A percentile compares a stretch with the other conserved stretches of the same genome.
Evolutionary conservation across 1,139 yeast species (phyloP).

Genomic region (Eremothecium coryli): DNA sequence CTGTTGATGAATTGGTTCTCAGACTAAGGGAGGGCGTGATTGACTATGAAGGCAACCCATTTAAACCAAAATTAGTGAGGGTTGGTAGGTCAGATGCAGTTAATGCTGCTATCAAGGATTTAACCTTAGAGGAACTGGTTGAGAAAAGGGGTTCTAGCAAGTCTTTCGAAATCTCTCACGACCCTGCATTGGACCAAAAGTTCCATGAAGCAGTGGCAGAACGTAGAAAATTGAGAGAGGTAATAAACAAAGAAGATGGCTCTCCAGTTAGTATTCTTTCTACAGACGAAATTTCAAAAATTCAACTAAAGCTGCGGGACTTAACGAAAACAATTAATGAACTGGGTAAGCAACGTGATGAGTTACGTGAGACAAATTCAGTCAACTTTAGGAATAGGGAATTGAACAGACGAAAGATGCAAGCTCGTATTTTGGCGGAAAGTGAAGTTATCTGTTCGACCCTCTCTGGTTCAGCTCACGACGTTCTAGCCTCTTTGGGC

Average conservation of each 20-base stretch:
- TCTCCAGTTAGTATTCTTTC: slow-evolving; percentile 24
- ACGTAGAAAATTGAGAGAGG: slow-evolving; percentile 22
- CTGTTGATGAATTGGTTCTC: slow-evolving; percentile 91
- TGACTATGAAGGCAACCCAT: slow-evolving; percentile 46
- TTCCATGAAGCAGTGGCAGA: slow-evolving; percentile 22
- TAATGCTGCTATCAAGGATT: slow-evolving; percentile 69
- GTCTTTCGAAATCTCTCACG: slow-evolving; percentile 32
- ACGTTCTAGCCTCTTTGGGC: slow-evolving; percentile 63
- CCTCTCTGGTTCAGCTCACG: slow-evolving; percentile 91
- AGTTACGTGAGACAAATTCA: slow-evolving; percentile 63
- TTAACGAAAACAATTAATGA: slow-evolving; percentile 54
- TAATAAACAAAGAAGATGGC: slow-evolving; percentile 26
- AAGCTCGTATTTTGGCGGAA: slow-evolving; percentile 59
- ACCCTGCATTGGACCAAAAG: slow-evolving; percentile 27
- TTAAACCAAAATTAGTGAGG: slow-evolving; percentile 71
- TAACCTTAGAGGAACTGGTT: slow-evolving; percentile 80
- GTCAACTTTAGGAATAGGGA: slow-evolving; percentile 69
- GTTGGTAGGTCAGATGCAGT: slow-evolving; percentile 87
- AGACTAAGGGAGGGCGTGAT: slow-evolving; percentile 70
- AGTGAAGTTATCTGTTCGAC: slow-evolving; percentile 91
- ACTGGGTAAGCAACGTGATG: slow-evolving; percentile 66
- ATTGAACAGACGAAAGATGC: slow-evolving; percentile 64
- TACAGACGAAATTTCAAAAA: slow-evolving; percentile 32
- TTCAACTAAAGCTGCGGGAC: slow-evolving; percentile 45
- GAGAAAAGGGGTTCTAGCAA: slow-evolving; percentile 51